Evolutionary conservation across 768 basidiomycete genomes (phyloP), one percentile per base, ranked within the genome.

Genomic region (Trametes gibbosa): DNA sequence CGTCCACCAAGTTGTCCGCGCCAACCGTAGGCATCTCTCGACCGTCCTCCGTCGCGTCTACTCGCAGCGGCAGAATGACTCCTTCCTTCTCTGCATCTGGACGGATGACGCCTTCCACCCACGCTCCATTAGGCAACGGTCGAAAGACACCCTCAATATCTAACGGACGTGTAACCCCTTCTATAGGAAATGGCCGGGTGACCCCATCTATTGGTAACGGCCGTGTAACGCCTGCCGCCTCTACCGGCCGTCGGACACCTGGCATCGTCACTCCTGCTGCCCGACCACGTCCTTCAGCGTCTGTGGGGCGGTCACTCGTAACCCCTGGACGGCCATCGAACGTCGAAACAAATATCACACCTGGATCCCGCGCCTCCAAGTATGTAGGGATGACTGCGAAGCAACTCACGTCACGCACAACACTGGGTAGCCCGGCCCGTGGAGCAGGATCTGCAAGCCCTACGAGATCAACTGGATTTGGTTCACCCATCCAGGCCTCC

Each of bases 371-470:
- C 45, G 92, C 93, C 10, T 88, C 89, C 42, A 90, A 87, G 70
- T 95, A 94, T 69, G 77, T 88, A 32, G 84, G 85, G 16, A 84
- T 94, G 82, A 95, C 91, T 1, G 92, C 92, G 0, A 84, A 87
- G 68, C 90, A 93, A 65, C 80, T 95, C 59, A 84, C 72, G 68
- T 81, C 77, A 23, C 81, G 81, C 50, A 74, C 69, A 16, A 21
- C 56, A 25, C 53, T 65, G 46, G 53, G 24, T 12, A 67, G 67
- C 39, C 65, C 60, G 9, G 43, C 60, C 0, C 62, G 63, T 6
- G 61, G 56, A 5, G 47, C 61, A 16, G 65, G 67, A 5, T 57
- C 65, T 10, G 62, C 59, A 1, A 67, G 67, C 54, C 64, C 69
- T 2, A 65, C 59, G 13, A 64, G 68, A 37, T 51, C 61, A 24